Evolutionary conservation across 2,329 filamentous ascomycete species (phyloP).

Genomic region (Botryotinia convoluta): DNA sequence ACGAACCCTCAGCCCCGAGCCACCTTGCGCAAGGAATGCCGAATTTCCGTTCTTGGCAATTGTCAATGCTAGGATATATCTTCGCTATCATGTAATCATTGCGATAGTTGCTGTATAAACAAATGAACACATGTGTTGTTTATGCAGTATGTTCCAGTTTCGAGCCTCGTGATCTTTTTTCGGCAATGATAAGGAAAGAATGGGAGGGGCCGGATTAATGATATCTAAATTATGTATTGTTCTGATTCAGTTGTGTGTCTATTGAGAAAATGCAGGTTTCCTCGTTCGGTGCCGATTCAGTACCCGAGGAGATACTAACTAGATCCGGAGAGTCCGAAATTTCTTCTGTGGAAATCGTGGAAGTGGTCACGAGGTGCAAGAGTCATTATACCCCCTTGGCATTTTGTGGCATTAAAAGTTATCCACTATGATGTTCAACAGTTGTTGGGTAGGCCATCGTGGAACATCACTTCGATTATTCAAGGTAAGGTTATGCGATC

Average conservation of each 20-base stretch:
- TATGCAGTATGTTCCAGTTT: neutral
- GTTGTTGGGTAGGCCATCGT: neutral
- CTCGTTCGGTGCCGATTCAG: neutral
- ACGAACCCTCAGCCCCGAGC: slow-evolving; percentile 1
- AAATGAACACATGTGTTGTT: slow-evolving; percentile 1
- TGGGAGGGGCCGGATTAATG: neutral
- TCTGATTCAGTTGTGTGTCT: neutral
- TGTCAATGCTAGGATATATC: neutral
- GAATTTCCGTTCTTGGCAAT: slow-evolving; percentile 9
- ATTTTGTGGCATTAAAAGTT: neutral
- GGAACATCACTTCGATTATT: neutral
- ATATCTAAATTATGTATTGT: neutral
- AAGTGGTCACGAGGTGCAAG: neutral
- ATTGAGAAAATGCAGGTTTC: neutral
- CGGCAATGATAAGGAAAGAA: neutral
- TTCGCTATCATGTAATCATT: neutral
- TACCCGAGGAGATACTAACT: neutral
- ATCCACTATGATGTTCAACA: neutral
- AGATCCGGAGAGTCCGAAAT: neutral
- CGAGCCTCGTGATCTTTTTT: neutral
- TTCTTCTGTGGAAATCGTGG: neutral
- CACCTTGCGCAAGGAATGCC: neutral
- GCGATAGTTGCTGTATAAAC: neutral
- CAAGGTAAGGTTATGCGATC: neutral
- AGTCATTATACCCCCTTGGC: neutral